Evolutionary conservation across 2,329 filamentous ascomycete genomes (phyloP).

Genomic region (Fusarium luffae): DNA sequence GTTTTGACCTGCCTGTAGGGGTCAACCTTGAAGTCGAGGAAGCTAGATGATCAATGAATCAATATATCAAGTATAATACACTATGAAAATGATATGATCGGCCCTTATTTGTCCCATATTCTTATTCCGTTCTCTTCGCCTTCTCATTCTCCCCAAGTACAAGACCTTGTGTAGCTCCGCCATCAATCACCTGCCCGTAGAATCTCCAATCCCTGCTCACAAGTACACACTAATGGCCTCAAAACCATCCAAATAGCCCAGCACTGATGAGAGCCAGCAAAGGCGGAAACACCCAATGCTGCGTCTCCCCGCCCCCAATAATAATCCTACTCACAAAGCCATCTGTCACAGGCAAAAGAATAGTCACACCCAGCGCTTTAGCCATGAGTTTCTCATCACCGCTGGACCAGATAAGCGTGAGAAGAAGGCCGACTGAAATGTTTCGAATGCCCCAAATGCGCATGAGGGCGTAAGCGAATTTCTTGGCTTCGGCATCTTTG

Average conservation of each 20-base stretch:
- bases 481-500: constrained; percentile 7
- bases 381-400: not conserved
- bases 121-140: not conserved
- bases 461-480: constrained; percentile 15
- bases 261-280: constrained; percentile 1
- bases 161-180: not conserved
- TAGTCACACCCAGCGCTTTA: not conserved
- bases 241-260: constrained; percentile 13
- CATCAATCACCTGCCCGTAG: not conserved
- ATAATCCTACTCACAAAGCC: constrained; percentile 9
- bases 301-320: constrained; percentile 7
- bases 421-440: constrained; percentile 8
- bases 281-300: constrained; percentile 24
- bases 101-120: no score
- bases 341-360: constrained; percentile 11
- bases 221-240: not conserved
- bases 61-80: no score
- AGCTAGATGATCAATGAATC: no score
- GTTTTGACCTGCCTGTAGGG: no score
- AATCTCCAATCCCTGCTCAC: not conserved
- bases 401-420: not conserved
- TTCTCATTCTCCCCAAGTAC: not conserved
- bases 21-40: no score
- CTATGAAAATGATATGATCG: not conserved
- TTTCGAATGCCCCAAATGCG: constrained; percentile 21